A percentile compares a stretch with the other conserved stretches of the same genome.
Conservation (phyloP, 2,329 filamentous ascomycete genomes). For the Tolypocladium album region DNA sequence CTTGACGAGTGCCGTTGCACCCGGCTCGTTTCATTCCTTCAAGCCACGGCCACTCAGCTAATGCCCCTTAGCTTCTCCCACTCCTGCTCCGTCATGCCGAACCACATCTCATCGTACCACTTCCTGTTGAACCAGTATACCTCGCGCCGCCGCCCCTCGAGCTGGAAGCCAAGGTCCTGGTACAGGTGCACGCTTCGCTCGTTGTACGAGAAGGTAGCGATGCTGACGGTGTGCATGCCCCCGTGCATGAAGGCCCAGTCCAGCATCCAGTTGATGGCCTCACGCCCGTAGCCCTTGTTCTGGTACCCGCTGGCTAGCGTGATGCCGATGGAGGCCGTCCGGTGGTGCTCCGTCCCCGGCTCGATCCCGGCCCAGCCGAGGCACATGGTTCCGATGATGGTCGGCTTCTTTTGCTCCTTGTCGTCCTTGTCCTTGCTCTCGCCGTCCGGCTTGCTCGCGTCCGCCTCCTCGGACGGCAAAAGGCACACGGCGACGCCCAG, state of each 20-base stretch:
- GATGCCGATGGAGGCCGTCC: slow-evolving; percentile 20
- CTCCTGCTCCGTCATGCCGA: slow-evolving; percentile 26
- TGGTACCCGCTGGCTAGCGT: slow-evolving; percentile 23
- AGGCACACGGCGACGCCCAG: slow-evolving; percentile 11
- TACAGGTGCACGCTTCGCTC: slow-evolving; percentile 29
- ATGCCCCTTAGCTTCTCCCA: slow-evolving; percentile 15
- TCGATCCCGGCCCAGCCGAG: slow-evolving; percentile 8
- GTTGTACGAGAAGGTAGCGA: slow-evolving; percentile 31
- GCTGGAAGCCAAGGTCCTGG: slow-evolving; percentile 29
- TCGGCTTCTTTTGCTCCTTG: slow-evolving; percentile 4
- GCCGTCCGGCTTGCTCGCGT: background rate
- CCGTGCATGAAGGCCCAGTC: slow-evolving; percentile 32
- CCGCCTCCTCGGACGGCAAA: slow-evolving; percentile 1
- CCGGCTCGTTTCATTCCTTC: background rate
- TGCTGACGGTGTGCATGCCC: slow-evolving; percentile 30
- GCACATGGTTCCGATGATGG: slow-evolving; percentile 11
- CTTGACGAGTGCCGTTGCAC: too few relatives aligned
- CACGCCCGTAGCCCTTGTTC: slow-evolving; percentile 30
- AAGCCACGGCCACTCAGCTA: background rate
- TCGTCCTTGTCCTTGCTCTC: background rate
- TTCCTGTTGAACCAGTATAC: slow-evolving; percentile 23
- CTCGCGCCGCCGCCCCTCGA: slow-evolving; percentile 27
- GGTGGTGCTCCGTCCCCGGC: slow-evolving; percentile 7
- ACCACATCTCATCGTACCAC: slow-evolving; percentile 22
- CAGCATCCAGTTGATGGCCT: slow-evolving; percentile 35